Percentiles rank a stretch among this genome's conserved stretches.
Evolutionary conservation across 768 basidiomycete species (phyloP).

Genomic region (Boletellus emodensis): DNA sequence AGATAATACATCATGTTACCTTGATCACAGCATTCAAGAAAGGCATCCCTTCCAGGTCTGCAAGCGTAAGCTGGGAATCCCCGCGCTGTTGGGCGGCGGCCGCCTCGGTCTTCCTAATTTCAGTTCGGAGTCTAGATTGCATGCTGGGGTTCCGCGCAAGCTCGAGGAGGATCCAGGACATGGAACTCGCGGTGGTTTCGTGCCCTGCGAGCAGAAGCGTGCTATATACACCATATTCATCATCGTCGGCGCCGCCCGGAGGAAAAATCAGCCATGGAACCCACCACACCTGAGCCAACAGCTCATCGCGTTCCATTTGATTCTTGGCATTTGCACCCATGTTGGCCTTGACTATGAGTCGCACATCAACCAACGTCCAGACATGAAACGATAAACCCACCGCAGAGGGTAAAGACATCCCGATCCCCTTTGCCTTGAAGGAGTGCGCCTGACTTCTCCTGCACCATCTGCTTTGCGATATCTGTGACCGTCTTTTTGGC

Average conservation of each 20-base stretch:
- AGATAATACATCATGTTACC: not conserved
- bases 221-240: not conserved
- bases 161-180: not conserved
- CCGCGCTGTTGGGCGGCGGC: not conserved
- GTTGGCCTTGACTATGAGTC: not conserved
- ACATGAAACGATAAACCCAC: not conserved
- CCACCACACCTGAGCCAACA: not conserved
- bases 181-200: not conserved
- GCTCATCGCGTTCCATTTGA: not conserved
- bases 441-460: not conserved
- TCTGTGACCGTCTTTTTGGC: not conserved
- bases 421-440: not conserved
- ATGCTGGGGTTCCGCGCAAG: not conserved
- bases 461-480: not conserved
- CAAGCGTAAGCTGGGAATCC: not conserved
- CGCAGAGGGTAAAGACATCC: not conserved
- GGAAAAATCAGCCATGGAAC: not conserved
- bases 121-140: not conserved
- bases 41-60: not conserved
- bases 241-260: not conserved
- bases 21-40: not conserved
- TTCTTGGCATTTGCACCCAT: not conserved
- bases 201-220: not conserved
- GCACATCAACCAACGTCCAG: not conserved
- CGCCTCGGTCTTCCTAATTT: not conserved